Evolutionary conservation across 495 filamentous ascomycete genomes (phyloP).

Genomic region (Melanomma pulvis-pyrius): DNA sequence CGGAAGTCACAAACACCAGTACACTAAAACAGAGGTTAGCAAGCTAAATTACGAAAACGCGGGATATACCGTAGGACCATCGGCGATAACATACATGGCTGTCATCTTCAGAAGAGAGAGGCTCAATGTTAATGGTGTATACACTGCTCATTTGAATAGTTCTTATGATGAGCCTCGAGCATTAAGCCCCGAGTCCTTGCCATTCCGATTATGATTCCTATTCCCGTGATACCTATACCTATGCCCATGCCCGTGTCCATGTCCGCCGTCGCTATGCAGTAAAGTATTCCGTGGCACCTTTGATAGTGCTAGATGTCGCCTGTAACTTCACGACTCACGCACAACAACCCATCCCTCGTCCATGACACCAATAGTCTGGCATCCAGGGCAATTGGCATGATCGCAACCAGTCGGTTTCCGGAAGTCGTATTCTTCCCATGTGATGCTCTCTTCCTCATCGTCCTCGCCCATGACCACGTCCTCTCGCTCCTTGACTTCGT

Average conservation of each 20-base stretch:
- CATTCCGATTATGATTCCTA: too few relatives aligned
- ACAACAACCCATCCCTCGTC: background rate
- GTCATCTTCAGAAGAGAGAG: too few relatives aligned
- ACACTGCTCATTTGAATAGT: too few relatives aligned
- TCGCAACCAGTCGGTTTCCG: slow-evolving; percentile 20
- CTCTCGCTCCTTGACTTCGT: background rate
- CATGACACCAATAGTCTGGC: background rate
- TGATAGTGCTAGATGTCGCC: background rate
- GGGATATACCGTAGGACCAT: too few relatives aligned
- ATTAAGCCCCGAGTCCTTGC: background rate
- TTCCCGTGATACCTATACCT: background rate
- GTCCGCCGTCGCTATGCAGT: background rate
- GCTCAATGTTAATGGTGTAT: too few relatives aligned
- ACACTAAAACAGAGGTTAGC: too few relatives aligned
- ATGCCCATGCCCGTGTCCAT: background rate
- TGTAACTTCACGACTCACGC: too few relatives aligned
- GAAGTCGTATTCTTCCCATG: slow-evolving; percentile 19
- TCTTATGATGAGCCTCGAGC: too few relatives aligned
- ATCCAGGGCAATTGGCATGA: slow-evolving; percentile 17
- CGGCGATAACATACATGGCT: too few relatives aligned
- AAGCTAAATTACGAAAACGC: too few relatives aligned
- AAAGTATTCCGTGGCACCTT: background rate
- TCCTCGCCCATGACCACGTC: slow-evolving; percentile 2
- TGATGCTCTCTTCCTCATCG: slow-evolving; percentile 8
- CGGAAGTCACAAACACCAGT: too few relatives aligned